Percentiles rank a stretch among this genome's conserved stretches.
These are phyloP conservation scores for Colletotrichum tofieldiae DNA, from an alignment of 2,329 filamentous ascomycete species.

Conservation along the genomic window DNA sequence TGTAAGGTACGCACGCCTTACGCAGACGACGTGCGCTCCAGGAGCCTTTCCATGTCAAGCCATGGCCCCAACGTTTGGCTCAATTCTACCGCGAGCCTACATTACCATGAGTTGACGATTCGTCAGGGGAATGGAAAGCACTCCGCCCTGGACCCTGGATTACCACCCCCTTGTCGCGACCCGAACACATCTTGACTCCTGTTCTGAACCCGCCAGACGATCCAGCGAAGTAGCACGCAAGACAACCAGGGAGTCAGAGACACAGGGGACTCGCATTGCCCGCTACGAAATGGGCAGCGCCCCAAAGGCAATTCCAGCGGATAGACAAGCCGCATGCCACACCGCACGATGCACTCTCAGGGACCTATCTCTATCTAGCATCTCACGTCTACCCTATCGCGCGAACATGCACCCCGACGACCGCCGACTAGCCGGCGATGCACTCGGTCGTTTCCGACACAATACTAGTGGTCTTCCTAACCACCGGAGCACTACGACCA, in stretches of 20 bases:
- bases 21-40: slow-evolving; percentile 21
- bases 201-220: slow-evolving; percentile 15
- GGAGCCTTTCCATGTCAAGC: slow-evolving; percentile 14
- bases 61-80: slow-evolving; percentile 22
- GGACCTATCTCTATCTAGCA: not conserved
- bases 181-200: slow-evolving; percentile 4
- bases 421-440: not conserved
- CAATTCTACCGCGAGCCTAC: slow-evolving; percentile 8
- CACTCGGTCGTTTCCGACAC: not conserved
- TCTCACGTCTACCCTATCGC: not conserved
- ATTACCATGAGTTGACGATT: slow-evolving; percentile 8
- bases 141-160: slow-evolving; percentile 24
- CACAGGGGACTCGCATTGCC: slow-evolving; percentile 20
- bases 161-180: not conserved
- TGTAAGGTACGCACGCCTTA: slow-evolving; percentile 6
- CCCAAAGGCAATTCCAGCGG: slow-evolving; percentile 21
- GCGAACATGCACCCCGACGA: not conserved
- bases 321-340: slow-evolving; percentile 22
- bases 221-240: slow-evolving; percentile 35
- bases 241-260: slow-evolving; percentile 38
- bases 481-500: not conserved
- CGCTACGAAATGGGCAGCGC: not conserved
- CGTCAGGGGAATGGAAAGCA: slow-evolving; percentile 1
- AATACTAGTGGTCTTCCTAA: not conserved
- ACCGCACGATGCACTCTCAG: not conserved